Evolutionary conservation across 345 rosid species (phyloP).

Genomic region (Lumnitzera racemosa): DNA sequence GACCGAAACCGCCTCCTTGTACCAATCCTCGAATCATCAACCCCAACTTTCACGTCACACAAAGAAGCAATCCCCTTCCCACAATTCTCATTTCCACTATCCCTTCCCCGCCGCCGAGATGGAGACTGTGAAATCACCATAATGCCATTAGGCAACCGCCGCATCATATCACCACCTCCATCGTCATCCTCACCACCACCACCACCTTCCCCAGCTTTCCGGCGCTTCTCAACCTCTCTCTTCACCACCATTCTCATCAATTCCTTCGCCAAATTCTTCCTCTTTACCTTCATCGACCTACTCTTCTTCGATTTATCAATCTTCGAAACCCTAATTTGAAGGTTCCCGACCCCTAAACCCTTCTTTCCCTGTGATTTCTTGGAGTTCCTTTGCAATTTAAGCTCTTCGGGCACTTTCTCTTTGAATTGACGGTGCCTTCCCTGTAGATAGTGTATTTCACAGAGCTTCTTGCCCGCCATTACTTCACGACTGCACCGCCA

Average conservation of each 20-base stretch:
- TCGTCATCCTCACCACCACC: slow-evolving; percentile 24
- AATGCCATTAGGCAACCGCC: slow-evolving; percentile 79
- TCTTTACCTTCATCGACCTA: slow-evolving; percentile 57
- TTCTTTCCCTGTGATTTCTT: slow-evolving; percentile 13
- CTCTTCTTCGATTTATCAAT: slow-evolving; percentile 30
- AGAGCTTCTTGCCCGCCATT: slow-evolving; percentile 68
- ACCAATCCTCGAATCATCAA: slow-evolving; percentile 22
- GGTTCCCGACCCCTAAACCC: not conserved
- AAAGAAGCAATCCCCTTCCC: slow-evolving; percentile 27
- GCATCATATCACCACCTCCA: slow-evolving; percentile 55
- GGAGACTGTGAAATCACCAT: slow-evolving; percentile 64
- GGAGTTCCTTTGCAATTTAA: slow-evolving; percentile 42
- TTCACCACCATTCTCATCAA: slow-evolving; percentile 74
- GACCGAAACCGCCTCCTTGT: slow-evolving; percentile 64
- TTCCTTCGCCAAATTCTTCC: slow-evolving; percentile 65
- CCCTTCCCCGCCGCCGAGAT: slow-evolving; percentile 32
- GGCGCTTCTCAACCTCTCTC: slow-evolving; percentile 70
- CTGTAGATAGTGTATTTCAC: slow-evolving; percentile 71
- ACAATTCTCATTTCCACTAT: slow-evolving; percentile 19
- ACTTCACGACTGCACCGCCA: slow-evolving; percentile 91
- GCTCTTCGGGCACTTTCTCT: slow-evolving; percentile 58
- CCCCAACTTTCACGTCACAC: slow-evolving; percentile 63
- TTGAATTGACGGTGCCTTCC: slow-evolving; percentile 47
- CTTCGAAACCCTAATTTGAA: slow-evolving; percentile 50
- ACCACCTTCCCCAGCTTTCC: slow-evolving; percentile 4